Conservation (phyloP, 495 filamentous ascomycete species). For the Neurospora sp. region DNA sequence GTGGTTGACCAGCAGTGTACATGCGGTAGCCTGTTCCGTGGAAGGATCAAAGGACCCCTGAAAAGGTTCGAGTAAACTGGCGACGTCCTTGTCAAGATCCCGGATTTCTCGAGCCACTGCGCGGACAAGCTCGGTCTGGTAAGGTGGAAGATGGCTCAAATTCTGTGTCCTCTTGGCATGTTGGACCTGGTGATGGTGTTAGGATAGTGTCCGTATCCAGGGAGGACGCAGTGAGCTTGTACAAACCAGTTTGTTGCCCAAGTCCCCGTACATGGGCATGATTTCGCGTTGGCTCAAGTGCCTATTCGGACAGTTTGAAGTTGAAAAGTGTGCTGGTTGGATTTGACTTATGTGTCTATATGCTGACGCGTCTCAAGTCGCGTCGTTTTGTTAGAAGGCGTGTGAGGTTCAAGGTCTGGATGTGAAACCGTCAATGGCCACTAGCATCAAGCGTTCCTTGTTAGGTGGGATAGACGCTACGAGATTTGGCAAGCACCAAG, state of each 20-base stretch:
- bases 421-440: neutral
- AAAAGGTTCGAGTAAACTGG: conserved; percentile 68
- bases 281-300: conserved; percentile 76
- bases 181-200: conserved; percentile 58
- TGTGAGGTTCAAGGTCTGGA: neutral
- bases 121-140: conserved; percentile 87
- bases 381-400: neutral
- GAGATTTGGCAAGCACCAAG: neutral
- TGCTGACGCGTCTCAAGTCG: neutral
- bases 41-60: conserved; percentile 77
- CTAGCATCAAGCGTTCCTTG: neutral
- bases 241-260: conserved; percentile 72
- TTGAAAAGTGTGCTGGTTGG: neutral
- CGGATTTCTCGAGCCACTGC: conserved; percentile 83
- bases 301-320: conserved; percentile 30
- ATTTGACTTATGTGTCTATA: neutral
- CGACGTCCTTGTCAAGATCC: conserved; percentile 86
- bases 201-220: neutral
- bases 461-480: neutral
- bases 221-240: conserved; percentile 3
- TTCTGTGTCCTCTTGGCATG: conserved; percentile 94
- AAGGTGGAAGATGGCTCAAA: conserved; percentile 78
- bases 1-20: conserved; percentile 84
- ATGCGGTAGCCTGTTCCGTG: conserved; percentile 73
- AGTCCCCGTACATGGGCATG: conserved; percentile 76